Evolutionary conservation across 768 basidiomycete genomes (phyloP), one percentile per base, ranked within the genome.

Genomic region (Phaeotremella skinneri): DNA sequence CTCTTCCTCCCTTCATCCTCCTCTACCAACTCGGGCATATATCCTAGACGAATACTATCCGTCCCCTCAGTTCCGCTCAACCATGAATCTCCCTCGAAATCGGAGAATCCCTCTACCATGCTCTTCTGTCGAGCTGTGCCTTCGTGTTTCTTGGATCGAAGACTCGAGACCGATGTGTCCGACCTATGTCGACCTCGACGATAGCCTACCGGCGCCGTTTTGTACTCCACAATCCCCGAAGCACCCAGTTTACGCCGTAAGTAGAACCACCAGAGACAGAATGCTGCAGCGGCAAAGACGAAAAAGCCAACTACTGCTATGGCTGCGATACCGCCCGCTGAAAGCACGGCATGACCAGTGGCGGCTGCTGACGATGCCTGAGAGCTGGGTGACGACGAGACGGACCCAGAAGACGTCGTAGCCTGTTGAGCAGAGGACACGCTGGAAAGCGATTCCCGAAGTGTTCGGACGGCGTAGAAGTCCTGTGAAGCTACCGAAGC

Each of bases 251-350:
- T 73, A 29, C 69, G 49, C 27, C 73, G 63, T 5, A 70, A 66
- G 70, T 72, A 76, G 61, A 76, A 76, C 64, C 69, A 76, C 75
- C 75, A 76, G 23, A 70, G 73, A 49, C 70, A 70, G 61, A 76
- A 76, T 13, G 65, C 55, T 5, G 52, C 70, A 2, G 69, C 72
- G 0, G 75, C 73, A 9, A 76, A 16, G 14, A 72, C 66, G 51
- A 76, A 68, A 54, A 73, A 73, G 0, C 72, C 75, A 1, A 72
- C 63, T 13, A 76, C 64, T 29, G 62, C 63, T 13, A 58, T 53
- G 13, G 62, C 66, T 0, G 69, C 69, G 27, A 76, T 73, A 16
- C 72, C 67, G 4, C 70, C 69, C 4, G 70, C 66, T 3, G 63
- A 65, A 5, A 69, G 60, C 17, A 61, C 68, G 13, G 66, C 67